phyloP scores from a whole-genome alignment of 2,329 filamentous ascomycete species.

The Leptographium wingfieldii region DNA sequence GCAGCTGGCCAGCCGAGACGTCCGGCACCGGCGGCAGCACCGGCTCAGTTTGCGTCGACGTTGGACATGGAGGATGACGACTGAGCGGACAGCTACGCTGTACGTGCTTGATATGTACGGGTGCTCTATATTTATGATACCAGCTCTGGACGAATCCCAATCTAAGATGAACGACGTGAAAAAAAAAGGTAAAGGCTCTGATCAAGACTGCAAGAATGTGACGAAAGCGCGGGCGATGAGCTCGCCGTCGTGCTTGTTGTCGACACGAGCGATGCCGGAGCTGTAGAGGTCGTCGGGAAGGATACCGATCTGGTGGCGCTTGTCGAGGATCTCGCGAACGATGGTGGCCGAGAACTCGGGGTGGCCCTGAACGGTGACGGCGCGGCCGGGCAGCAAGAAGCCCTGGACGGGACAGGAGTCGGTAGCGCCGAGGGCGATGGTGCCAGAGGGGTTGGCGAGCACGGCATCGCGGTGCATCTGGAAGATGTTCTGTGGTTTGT shows the following conservation, averaged over 20 bases:
- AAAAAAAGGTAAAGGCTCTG: background rate
- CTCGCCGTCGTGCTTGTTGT: constrained; percentile 66
- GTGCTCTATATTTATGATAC: background rate
- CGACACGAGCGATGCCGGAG: constrained; percentile 54
- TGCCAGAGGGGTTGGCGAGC: constrained; percentile 45
- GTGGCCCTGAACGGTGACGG: constrained; percentile 75
- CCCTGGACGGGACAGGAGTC: constrained; percentile 62
- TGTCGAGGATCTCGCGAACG: constrained; percentile 52
- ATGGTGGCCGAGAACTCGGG: constrained; percentile 70
- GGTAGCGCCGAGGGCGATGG: constrained; percentile 52
- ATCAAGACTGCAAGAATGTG: constrained; percentile 46
- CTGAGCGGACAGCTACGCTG: background rate
- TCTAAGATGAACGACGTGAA: background rate
- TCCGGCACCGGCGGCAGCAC: constrained; percentile 2
- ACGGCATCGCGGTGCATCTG: constrained; percentile 83
- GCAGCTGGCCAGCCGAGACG: background rate
- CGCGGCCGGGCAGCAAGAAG: constrained; percentile 54
- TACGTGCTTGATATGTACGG: background rate
- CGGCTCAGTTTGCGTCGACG: constrained; percentile 10
- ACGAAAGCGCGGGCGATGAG: constrained; percentile 61
- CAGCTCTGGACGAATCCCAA: background rate
- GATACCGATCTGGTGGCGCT: constrained; percentile 52
- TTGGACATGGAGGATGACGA: constrained; percentile 14
- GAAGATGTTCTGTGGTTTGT: constrained; percentile 46
- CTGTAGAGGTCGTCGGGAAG: constrained; percentile 57